phyloP scores from a whole-genome alignment of 1,284 basidiomycete genomes.

The Ceratobasidium sp. region DNA sequence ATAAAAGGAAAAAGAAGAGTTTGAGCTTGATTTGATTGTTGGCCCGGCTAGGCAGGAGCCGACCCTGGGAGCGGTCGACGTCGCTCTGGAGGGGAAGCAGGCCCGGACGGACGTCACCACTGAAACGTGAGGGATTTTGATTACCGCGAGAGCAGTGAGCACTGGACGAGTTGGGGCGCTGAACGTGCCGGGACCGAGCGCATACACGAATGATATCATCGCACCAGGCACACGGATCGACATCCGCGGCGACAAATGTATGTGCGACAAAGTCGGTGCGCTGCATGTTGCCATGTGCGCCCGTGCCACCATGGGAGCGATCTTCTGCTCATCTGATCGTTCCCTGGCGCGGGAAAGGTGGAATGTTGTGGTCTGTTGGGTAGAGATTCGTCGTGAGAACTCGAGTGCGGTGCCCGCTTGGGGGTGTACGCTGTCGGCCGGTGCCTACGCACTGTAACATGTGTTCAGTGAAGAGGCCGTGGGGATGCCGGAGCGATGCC shows the following conservation, averaged over 20 bases:
- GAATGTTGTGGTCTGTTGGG: constrained; percentile 25
- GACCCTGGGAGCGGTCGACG: constrained; percentile 2
- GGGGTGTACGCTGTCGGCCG: neutral
- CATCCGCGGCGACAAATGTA: constrained; percentile 7
- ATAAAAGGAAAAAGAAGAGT: neutral
- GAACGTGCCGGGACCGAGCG: neutral
- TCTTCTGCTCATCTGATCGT: constrained; percentile 3
- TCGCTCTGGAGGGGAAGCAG: neutral
- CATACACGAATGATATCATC: constrained; percentile 1
- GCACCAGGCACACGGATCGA: neutral
- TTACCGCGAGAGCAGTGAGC: too few relatives aligned
- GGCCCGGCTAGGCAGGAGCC: constrained; percentile 8
- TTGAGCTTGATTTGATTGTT: neutral
- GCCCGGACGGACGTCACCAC: constrained; percentile 6
- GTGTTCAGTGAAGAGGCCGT: too few relatives aligned
- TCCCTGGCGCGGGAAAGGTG: constrained; percentile 31
- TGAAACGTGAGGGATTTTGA: constrained; percentile 27
- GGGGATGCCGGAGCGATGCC: too few relatives aligned
- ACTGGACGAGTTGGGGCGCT: too few relatives aligned
- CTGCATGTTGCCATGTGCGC: constrained; percentile 3
- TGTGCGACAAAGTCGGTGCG: neutral
- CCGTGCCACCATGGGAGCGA: constrained; percentile 1
- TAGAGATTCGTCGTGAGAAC: neutral
- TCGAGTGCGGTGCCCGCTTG: neutral
- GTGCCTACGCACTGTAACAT: too few relatives aligned